Conservation (phyloP, 2,329 filamentous ascomycete species). For the Cryoendolithus antarcticus region DNA sequence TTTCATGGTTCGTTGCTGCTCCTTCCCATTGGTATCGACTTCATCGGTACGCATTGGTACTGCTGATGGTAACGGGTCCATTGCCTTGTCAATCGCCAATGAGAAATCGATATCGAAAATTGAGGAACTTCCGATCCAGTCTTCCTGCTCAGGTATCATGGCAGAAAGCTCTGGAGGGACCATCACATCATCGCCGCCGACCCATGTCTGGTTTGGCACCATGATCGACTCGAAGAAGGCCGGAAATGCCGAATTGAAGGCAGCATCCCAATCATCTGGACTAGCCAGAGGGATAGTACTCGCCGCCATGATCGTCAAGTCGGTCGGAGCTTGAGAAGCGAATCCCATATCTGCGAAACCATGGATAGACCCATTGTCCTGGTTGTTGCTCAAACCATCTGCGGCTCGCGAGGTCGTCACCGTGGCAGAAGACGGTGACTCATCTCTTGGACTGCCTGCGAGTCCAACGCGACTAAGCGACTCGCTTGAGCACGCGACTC, state of each 20-base stretch:
- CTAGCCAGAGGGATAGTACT: no score
- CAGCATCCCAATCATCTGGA: no score
- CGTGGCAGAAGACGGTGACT: no score
- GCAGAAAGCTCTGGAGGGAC: constrained; percentile 9
- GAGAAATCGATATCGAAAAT: constrained; percentile 13
- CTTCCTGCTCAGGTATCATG: constrained; percentile 10
- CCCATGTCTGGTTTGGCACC: constrained; percentile 7
- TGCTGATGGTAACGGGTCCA: constrained; percentile 1
- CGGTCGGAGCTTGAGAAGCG: no score
- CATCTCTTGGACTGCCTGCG: no score
- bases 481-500: constrained; percentile 6
- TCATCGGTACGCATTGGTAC: not conserved
- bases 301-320: no score
- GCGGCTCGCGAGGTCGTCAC: no score
- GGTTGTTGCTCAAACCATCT: no score
- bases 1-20: not conserved
- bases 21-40: not conserved
- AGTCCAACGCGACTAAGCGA: constrained; percentile 1
- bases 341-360: no score
- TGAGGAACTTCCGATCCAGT: constrained; percentile 6
- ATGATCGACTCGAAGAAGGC: constrained; percentile 14
- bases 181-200: constrained; percentile 2
- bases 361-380: no score
- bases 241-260: constrained; percentile 5
- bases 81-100: constrained; percentile 9